Evolutionary conservation across 75 land plant species (phyloP), one percentile per base, ranked within the genome.

Genomic region (Ceratopteris richardii): DNA sequence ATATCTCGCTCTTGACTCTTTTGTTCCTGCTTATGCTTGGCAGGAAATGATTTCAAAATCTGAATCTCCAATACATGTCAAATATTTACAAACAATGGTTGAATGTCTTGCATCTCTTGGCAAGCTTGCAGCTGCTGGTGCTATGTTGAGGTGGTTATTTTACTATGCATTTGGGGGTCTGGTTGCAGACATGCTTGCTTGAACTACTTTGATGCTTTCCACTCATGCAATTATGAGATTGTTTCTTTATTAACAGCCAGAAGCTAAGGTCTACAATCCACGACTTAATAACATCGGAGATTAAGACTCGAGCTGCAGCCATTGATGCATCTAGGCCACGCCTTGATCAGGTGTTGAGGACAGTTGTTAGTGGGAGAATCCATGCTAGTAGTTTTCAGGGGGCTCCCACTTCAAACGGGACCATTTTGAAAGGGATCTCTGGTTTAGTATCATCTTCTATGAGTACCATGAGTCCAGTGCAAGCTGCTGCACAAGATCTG

Each of bases 61-160:
- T 77, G 97, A 95, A 73, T 77, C 92, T 44, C 71, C 99, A n/a
- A 54, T 73, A 36, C 78, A 82, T 78, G 84, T 82, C 44, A 95
- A 95, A 58, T 95, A 95, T 66, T 72, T 95, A 53, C 89, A 90
- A 44, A 90, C 97, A 30, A 75, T 95, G 86, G 97, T 95, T 24
- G 99, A 95, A 62, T 90, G 99, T 62, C 77, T 95, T 5, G 72
- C 66, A 55, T 71, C 81, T 70, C 86, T 95, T 61, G 89, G 88
- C 11, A 95, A 95, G 78, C 77, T 86, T 66, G 97, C 99, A 39
- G 97, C 93, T 66, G 92, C 80, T 69, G 99, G 99, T 73, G 92
- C 89, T 51, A 80, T 90, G 9, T 67, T 95, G 60, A 90, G 97
- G 99, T 95, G 40, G 22, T 44, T 18, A 46, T 14, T 5, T 46